A percentile compares a stretch with the other conserved stretches of the same genome.
Conservation (phyloP, 2,329 filamentous ascomycete species). For the Tolypocladium album region DNA sequence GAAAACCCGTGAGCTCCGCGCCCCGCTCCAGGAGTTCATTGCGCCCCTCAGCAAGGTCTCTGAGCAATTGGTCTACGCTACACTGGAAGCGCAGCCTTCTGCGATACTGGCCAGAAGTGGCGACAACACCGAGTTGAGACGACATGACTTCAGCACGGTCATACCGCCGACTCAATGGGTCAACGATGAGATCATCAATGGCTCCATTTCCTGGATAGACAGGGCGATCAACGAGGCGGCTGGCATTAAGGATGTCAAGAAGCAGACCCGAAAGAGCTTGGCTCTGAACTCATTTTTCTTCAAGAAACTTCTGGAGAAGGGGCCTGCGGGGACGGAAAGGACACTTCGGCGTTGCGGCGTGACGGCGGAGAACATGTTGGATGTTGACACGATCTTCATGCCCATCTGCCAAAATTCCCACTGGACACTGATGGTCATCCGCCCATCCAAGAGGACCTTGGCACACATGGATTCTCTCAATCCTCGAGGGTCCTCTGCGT, state of each 20-base stretch:
- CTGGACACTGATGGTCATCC: constrained; percentile 63
- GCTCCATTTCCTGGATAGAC: constrained; percentile 50
- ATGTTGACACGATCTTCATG: constrained; percentile 57
- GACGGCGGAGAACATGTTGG: constrained; percentile 48
- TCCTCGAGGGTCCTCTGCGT: constrained; percentile 22
- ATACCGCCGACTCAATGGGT: constrained; percentile 52
- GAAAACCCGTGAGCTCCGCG: constrained; percentile 18
- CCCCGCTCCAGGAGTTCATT: constrained; percentile 16
- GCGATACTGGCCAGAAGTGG: constrained; percentile 32
- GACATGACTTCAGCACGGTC: constrained; percentile 54
- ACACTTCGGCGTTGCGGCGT: constrained; percentile 48
- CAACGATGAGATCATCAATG: constrained; percentile 68
- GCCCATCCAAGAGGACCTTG: constrained; percentile 47
- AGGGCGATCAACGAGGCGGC: constrained; percentile 44
- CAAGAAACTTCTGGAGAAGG: constrained; percentile 37
- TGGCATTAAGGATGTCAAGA: constrained; percentile 37
- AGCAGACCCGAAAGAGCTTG: constrained; percentile 45
- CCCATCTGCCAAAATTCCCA: constrained; percentile 56
- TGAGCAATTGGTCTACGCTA: constrained; percentile 14
- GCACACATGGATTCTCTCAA: constrained; percentile 61
- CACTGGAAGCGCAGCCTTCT: constrained; percentile 21
- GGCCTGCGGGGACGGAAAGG: constrained; percentile 35
- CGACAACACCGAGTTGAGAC: constrained; percentile 37
- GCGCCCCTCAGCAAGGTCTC: constrained; percentile 16
- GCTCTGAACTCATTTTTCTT: constrained; percentile 59